Percentiles rank a stretch among this genome's conserved stretches.
phyloP scores from a whole-genome alignment of 2,329 filamentous ascomycete species.

The Colletotrichum filicis region DNA sequence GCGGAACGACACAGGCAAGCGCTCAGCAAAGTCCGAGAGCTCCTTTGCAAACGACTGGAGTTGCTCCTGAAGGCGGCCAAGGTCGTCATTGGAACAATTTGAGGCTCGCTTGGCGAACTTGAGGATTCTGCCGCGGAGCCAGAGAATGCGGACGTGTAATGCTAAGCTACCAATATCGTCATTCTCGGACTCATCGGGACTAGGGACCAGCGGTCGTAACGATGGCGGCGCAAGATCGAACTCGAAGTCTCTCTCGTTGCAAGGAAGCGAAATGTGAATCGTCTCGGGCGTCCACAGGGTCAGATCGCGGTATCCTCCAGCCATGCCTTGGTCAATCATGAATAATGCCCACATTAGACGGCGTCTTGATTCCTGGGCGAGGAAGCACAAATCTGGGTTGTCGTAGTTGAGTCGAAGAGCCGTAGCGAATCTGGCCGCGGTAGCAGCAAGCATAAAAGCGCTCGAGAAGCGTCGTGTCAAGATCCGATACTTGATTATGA shows the following conservation, averaged over 20 bases:
- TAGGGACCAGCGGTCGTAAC: slow-evolving; percentile 58
- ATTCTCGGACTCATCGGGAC: slow-evolving; percentile 55
- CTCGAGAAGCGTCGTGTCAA: slow-evolving; percentile 56
- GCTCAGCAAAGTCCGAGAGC: slow-evolving; percentile 62
- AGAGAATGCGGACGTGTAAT: slow-evolving; percentile 66
- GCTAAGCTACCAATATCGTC: slow-evolving; percentile 67
- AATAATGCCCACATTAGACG: slow-evolving; percentile 61
- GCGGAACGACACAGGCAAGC: slow-evolving; percentile 65
- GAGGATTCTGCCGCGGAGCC: slow-evolving; percentile 64
- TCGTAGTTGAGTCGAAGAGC: slow-evolving; percentile 62
- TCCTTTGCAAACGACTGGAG: slow-evolving; percentile 60
- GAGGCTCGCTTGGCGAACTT: slow-evolving; percentile 61
- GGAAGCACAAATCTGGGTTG: slow-evolving; percentile 55
- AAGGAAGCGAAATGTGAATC: slow-evolving; percentile 59
- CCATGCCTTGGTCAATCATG: slow-evolving; percentile 59
- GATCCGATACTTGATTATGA: slow-evolving; percentile 60
- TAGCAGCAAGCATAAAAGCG: slow-evolving; percentile 59
- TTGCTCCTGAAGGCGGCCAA: slow-evolving; percentile 48
- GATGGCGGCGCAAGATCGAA: slow-evolving; percentile 67
- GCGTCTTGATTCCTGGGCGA: slow-evolving; percentile 56
- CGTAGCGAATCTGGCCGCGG: slow-evolving; percentile 59
- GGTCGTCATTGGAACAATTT: slow-evolving; percentile 50
- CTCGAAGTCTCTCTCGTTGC: slow-evolving; percentile 57
- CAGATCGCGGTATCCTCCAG: slow-evolving; percentile 58
- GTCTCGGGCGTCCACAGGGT: slow-evolving; percentile 55